Evolutionary conservation across 225 moss, liverwort and hornwort species (phyloP), one percentile per base, ranked within the genome.

Genomic region (Marchantia polymorpha): DNA sequence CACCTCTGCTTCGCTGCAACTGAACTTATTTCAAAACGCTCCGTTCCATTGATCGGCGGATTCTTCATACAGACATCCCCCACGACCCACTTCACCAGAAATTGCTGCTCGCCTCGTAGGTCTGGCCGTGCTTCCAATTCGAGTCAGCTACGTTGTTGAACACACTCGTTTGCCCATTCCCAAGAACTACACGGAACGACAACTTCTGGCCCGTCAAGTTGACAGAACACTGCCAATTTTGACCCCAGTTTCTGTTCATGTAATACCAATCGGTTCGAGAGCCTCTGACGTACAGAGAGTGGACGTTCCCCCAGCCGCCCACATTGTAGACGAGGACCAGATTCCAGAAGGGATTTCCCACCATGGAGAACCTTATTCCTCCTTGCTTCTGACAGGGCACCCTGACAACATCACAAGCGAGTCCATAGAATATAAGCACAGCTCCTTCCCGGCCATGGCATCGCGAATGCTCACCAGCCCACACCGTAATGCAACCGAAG

Each of bases 181-280:
- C 73, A 2, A 56, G 10, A 0, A 74, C 78, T n/a, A 86, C 83
- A 58, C 27, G 29, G 81, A 86, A 86, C 16, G 80, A 83, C 12
- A 86, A 60, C 27, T 52, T 52, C 12, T 79, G 60, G 8, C 80
- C 83, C 9, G 58, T 22, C 16, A 86, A 69, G 1, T 74, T 72
- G n/a, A 74, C 22, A 25, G 49, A 47, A 8, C 49, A 15, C 46
- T 80, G 73, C 86, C 86, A 86, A 6, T 69, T 66, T 54, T 86
- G 80, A 17, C 86, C 86, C 86, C 86, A 86, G 69, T 75, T 86
- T 12, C 52, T 76, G 10, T 0, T 81, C 83, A 81, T 83, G 26
- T 10, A 2, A 20, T 48, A 59, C 83, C 83, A 86, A 46, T 25
- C 76, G 76, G 46, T 39, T 16, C 46, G 56, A 5, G 20, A 22